Conservation (phyloP, 495 filamentous ascomycete species). For the Hypoxylon fuscum region DNA sequence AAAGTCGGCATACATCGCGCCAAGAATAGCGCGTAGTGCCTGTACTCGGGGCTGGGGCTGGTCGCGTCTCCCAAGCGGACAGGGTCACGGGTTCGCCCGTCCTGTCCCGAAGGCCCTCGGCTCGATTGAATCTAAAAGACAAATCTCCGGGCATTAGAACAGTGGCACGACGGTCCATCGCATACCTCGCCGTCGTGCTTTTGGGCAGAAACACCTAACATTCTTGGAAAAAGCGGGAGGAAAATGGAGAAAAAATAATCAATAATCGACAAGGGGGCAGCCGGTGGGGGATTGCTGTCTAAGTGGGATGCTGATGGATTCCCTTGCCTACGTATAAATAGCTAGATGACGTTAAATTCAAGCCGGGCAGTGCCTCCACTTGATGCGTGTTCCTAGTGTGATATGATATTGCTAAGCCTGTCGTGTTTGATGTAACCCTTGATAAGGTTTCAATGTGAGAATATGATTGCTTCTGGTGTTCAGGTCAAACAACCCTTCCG, state of each 20-base stretch:
- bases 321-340: constrained; percentile 27
- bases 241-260: constrained; percentile 24
- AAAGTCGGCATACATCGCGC: constrained; percentile 18
- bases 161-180: not conserved
- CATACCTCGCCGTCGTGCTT: constrained; percentile 27
- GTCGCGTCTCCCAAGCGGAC: constrained; percentile 56
- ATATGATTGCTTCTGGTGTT: too few relatives aligned
- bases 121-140: constrained; percentile 42
- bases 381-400: not conserved
- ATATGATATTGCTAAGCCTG: not conserved
- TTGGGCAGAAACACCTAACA: constrained; percentile 20
- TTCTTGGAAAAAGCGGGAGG: constrained; percentile 27
- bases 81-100: constrained; percentile 48
- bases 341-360: constrained; percentile 44
- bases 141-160: constrained; percentile 31
- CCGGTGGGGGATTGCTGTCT: constrained; percentile 36
- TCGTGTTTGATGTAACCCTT: too few relatives aligned
- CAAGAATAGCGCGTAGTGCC: too few relatives aligned
- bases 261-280: constrained; percentile 38
- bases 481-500: too few relatives aligned
- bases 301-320: constrained; percentile 40
- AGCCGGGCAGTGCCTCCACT: constrained; percentile 42
- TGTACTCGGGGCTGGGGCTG: constrained; percentile 52
- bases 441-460: too few relatives aligned
- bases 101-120: constrained; percentile 49